A percentile compares a stretch with the other conserved stretches of the same genome.
Conservation (phyloP, 2,329 filamentous ascomycete genomes). For the Colletotrichum somersetense region DNA sequence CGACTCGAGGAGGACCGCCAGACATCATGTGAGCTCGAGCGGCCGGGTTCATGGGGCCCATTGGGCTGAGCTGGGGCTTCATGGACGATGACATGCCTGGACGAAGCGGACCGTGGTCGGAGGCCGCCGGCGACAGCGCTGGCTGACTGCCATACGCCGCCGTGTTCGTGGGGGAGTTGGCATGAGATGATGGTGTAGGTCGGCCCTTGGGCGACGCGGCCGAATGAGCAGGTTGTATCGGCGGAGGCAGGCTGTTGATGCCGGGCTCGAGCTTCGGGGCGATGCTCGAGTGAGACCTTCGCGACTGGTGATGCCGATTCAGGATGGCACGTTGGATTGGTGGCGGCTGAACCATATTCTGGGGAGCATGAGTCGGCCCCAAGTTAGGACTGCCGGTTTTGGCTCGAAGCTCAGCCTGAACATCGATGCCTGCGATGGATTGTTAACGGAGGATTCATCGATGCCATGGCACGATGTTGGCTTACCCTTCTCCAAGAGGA, state of each 20-base stretch:
- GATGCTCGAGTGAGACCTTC: slow-evolving; percentile 79
- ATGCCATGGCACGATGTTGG: background rate
- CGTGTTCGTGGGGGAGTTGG: slow-evolving; percentile 67
- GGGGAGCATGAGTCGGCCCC: slow-evolving; percentile 75
- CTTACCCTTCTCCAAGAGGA: slow-evolving; percentile 93
- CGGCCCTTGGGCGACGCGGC: slow-evolving; percentile 77
- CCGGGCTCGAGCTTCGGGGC: slow-evolving; percentile 78
- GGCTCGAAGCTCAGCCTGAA: slow-evolving; percentile 92
- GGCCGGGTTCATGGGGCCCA: slow-evolving; percentile 48
- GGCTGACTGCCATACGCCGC: slow-evolving; percentile 57
- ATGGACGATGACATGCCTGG: slow-evolving; percentile 53
- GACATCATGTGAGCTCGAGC: slow-evolving; percentile 52
- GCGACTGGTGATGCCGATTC: slow-evolving; percentile 82
- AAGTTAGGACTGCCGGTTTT: slow-evolving; percentile 91
- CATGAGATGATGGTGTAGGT: slow-evolving; percentile 85
- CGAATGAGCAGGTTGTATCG: slow-evolving; percentile 63
- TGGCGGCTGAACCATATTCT: slow-evolving; percentile 77
- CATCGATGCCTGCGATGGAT: slow-evolving; percentile 81
- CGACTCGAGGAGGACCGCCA: slow-evolving; percentile 51
- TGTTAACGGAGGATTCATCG: background rate
- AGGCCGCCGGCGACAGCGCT: slow-evolving; percentile 59
- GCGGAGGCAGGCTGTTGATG: slow-evolving; percentile 59
- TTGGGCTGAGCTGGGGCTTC: slow-evolving; percentile 55
- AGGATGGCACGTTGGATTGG: slow-evolving; percentile 85
- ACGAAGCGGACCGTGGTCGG: slow-evolving; percentile 63